Evolutionary conservation across 148 eudicot species (phyloP).

Genomic region (Limonium bicolor): DNA sequence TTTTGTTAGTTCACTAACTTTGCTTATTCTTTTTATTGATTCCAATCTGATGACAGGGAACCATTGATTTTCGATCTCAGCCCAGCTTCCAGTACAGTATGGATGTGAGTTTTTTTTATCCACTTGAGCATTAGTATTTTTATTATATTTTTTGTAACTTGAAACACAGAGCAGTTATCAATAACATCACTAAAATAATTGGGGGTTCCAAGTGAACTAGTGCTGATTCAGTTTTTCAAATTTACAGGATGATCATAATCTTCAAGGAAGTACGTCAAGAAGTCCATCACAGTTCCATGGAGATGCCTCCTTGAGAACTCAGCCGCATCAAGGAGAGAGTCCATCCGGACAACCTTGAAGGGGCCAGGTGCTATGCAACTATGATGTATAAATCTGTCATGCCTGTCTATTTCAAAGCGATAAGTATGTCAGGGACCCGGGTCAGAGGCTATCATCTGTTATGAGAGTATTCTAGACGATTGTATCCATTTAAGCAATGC

Average conservation of each 20-base stretch:
- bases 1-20: background rate
- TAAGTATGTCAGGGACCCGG: too few relatives aligned
- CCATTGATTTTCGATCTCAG: constrained; percentile 60
- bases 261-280: too few relatives aligned
- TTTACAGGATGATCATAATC: constrained; percentile 24
- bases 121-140: background rate
- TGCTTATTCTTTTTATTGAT: background rate
- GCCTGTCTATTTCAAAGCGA: too few relatives aligned
- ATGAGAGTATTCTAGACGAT: too few relatives aligned
- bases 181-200: background rate
- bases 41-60: constrained; percentile 29
- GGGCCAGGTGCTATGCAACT: too few relatives aligned
- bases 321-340: too few relatives aligned
- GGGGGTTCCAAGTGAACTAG: background rate
- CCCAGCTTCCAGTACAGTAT: constrained; percentile 43
- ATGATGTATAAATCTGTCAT: too few relatives aligned
- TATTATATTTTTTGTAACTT: background rate
- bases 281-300: constrained; percentile 18
- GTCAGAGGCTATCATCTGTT: too few relatives aligned
- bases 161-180: background rate
- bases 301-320: too few relatives aligned
- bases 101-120: constrained; percentile 29
- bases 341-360: too few relatives aligned
- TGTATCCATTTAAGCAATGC: too few relatives aligned
- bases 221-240: background rate